phyloP scores from a whole-genome alignment of 1,139 yeast species.

The Candida sp. region DNA sequence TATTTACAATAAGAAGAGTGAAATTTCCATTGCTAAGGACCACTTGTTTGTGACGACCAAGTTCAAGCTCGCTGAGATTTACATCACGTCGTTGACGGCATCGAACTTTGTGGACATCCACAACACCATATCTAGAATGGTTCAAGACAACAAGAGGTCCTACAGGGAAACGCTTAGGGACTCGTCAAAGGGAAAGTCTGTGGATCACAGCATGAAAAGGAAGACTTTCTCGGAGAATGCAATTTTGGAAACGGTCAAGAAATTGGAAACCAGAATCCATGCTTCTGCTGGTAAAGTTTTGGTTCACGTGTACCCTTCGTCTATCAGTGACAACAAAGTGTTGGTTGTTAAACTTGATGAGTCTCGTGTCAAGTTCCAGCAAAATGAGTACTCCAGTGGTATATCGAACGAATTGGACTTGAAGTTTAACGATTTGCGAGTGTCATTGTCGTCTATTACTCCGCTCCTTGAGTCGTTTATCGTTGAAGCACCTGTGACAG shows the following conservation, averaged over 20 bases:
- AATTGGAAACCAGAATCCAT: constrained; percentile 62
- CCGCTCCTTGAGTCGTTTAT: constrained; percentile 50
- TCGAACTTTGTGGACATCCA: constrained; percentile 81
- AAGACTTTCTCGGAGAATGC: constrained; percentile 25
- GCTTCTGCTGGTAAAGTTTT: constrained; percentile 59
- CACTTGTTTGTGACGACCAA: constrained; percentile 61
- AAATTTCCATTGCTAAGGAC: constrained; percentile 53
- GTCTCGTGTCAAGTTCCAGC: constrained; percentile 63
- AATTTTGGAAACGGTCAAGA: constrained; percentile 43
- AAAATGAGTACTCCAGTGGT: constrained; percentile 52
- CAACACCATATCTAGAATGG: constrained; percentile 71
- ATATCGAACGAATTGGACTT: constrained; percentile 55
- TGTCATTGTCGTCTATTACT: constrained; percentile 63
- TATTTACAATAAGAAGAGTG: constrained; percentile 70
- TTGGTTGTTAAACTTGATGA: constrained; percentile 65
- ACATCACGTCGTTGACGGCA: constrained; percentile 83
- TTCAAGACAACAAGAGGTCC: constrained; percentile 72
- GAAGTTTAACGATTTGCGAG: constrained; percentile 62
- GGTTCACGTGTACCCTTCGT: constrained; percentile 76
- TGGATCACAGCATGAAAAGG: constrained; percentile 3
- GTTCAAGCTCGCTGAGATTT: constrained; percentile 61
- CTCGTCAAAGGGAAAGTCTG: constrained; percentile 28
- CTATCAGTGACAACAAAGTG: constrained; percentile 76
- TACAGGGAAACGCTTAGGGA: constrained; percentile 75
- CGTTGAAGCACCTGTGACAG: constrained; percentile 49